Conservation (phyloP, 2,329 filamentous ascomycete genomes). For the Sarocladium oryzae region DNA sequence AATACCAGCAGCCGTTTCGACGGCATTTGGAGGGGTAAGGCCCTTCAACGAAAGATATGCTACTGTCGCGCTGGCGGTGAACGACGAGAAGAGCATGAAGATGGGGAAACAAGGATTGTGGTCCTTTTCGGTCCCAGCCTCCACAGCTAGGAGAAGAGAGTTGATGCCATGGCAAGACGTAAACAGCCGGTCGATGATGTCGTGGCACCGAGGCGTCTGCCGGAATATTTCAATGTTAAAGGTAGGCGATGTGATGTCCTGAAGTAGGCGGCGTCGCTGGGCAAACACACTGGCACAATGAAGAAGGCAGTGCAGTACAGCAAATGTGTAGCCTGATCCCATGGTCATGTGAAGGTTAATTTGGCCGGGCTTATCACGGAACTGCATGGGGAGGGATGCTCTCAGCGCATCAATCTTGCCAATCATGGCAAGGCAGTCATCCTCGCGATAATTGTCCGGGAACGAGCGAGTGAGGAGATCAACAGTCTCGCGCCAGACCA, state of each 20-base stretch:
- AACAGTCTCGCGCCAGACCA: slow-evolving; percentile 56
- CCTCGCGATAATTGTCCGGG: slow-evolving; percentile 46
- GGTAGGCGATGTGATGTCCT: slow-evolving; percentile 45
- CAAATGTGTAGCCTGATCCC: slow-evolving; percentile 56
- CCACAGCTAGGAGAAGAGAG: slow-evolving; percentile 47
- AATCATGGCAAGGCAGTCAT: slow-evolving; percentile 44
- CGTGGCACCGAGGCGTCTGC: slow-evolving; percentile 40
- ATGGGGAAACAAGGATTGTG: slow-evolving; percentile 54
- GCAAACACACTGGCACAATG: slow-evolving; percentile 57
- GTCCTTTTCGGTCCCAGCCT: slow-evolving; percentile 51
- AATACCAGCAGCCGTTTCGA: slow-evolving; percentile 50
- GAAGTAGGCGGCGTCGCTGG: slow-evolving; percentile 51
- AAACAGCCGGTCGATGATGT: slow-evolving; percentile 50
- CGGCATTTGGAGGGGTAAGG: slow-evolving; percentile 47
- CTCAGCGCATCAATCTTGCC: slow-evolving; percentile 50
- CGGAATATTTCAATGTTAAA: slow-evolving; percentile 51
- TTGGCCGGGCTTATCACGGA: slow-evolving; percentile 54
- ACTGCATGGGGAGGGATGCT: slow-evolving; percentile 50
- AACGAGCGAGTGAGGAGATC: slow-evolving; percentile 52
- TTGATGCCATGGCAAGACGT: slow-evolving; percentile 54
- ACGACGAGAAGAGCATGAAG: slow-evolving; percentile 57
- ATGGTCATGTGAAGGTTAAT: slow-evolving; percentile 58
- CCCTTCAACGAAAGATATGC: slow-evolving; percentile 58
- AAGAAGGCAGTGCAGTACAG: slow-evolving; percentile 55
- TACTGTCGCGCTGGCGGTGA: slow-evolving; percentile 54